Conservation (phyloP, 345 rosid genomes). For the Bruguiera gymnorhiza region DNA sequence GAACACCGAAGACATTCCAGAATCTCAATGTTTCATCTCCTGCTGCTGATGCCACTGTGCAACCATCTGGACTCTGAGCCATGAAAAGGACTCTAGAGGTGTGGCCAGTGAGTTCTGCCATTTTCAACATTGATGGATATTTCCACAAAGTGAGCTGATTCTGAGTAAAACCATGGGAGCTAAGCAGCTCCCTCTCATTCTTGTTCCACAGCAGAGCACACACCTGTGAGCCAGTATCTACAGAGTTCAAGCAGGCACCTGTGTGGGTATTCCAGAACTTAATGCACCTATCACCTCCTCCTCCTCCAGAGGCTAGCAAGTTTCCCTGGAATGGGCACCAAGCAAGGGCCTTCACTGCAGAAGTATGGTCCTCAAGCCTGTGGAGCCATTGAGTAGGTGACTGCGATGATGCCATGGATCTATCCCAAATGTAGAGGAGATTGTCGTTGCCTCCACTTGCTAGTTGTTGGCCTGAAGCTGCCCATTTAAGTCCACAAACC, state of each 20-base stretch:
- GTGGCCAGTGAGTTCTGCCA: constrained; percentile 42
- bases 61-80: constrained; percentile 65
- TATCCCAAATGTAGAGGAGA: constrained; percentile 22
- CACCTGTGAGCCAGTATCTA: constrained; percentile 43
- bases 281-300: constrained; percentile 38
- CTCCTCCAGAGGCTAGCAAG: constrained; percentile 49
- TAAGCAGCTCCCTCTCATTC: constrained; percentile 44
- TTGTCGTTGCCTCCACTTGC: constrained; percentile 31
- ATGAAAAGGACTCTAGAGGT: constrained; percentile 42
- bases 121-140: constrained; percentile 49
- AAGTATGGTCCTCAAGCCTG: constrained; percentile 43
- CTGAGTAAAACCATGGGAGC: constrained; percentile 46
- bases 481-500: constrained; percentile 30
- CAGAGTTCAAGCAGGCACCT: constrained; percentile 46
- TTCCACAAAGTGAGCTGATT: constrained; percentile 45
- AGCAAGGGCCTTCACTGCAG: constrained; percentile 53
- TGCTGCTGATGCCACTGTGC: constrained; percentile 64
- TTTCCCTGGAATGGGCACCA: constrained; percentile 54
- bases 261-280: constrained; percentile 50
- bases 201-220: constrained; percentile 45
- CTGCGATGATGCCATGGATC: constrained; percentile 34
- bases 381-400: constrained; percentile 48
- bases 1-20: constrained; percentile 61
- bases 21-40: constrained; percentile 60
- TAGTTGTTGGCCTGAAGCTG: constrained; percentile 25